phyloP scores from a whole-genome alignment of 163 green algal genomes.

The Coccomyxa subellipsoidea region DNA sequence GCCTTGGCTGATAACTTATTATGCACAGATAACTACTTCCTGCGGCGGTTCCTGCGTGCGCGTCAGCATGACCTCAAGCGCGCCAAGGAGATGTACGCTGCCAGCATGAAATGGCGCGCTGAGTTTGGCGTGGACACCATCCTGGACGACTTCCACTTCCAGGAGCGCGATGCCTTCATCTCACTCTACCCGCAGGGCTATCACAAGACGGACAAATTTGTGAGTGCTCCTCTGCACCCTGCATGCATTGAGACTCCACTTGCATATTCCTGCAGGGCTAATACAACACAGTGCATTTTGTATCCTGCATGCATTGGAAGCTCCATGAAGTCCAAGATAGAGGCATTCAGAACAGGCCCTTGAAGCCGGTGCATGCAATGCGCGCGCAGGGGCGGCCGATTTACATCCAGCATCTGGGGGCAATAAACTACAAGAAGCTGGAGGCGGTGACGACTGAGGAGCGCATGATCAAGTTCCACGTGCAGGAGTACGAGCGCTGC shows the following conservation, averaged over 20 bases:
- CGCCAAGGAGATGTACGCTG: constrained; percentile 80
- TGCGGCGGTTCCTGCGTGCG: constrained; percentile 84
- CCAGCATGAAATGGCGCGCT: constrained; percentile 72
- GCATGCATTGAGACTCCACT: neutral
- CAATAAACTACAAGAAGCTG: constrained; percentile 77
- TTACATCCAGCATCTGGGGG: constrained; percentile 89
- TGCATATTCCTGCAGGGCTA: constrained; percentile 88
- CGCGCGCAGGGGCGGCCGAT: constrained; percentile 68
- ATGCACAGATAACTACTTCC: constrained; percentile 77
- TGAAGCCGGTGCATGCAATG: neutral
- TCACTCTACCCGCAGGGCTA: constrained; percentile 85
- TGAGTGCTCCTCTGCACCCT: constrained; percentile 25
- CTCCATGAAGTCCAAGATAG: too few species aligned
- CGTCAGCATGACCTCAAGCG: constrained; percentile 77
- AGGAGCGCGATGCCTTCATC: constrained; percentile 82
- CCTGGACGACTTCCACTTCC: constrained; percentile 81
- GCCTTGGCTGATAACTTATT: too few species aligned
- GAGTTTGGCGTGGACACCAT: constrained; percentile 74
- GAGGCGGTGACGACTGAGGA: constrained; percentile 81
- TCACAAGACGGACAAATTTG: constrained; percentile 83
- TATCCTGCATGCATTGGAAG: constrained; percentile 14
- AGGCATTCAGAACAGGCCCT: neutral
- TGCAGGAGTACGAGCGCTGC: constrained; percentile 90
- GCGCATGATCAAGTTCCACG: constrained; percentile 88
- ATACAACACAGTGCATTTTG: constrained; percentile 83